Base-by-base conservation (phyloP, 768 basidiomycete species). In the Lentinula aciculospora region DNA sequence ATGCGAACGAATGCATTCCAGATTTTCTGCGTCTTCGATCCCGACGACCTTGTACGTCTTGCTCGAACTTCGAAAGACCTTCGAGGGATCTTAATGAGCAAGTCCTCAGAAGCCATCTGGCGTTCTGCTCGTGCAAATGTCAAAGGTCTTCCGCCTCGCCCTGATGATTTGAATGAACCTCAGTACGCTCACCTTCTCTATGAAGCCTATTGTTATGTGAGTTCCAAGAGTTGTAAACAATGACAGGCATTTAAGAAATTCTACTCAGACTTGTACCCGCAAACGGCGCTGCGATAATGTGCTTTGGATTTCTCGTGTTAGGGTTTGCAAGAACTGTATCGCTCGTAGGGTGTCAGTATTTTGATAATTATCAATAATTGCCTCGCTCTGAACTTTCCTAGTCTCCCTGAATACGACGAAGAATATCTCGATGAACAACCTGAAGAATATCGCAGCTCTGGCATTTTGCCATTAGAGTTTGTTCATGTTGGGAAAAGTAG, bases 1-100 rank as follows among this genome's bases (percentile, higher is more conserved):
- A 17, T 28, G 10, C 28, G 13, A 29, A 13, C 36, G 17, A 19
- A 19, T 7, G 4, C 23, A 9, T 12, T 37, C 37, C 58, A 85
- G 82, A 79, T 84, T 60, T 78, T 84, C 56, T 72, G 75, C n/a
- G 73, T 76, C 54, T 68, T 84, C 45, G 66, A 68, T 34, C 81
- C 83, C 0, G 62, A 72, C 34, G 83, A 84, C 63, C 65, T 84
- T 40, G 67, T 85, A 29, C 74, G 74, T 58, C 71, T 83, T 40
- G 65, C 81, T 5, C 75, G 82, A 49, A 80, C 73, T 29, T 76
- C 74, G 10, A 81, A 79, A 65, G 71, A 75, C 47, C 76, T 83
- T 21, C 73, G 81, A 47, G 63, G 65, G 21, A 61, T 81, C 21
- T 74, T 84, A 36, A 72, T 82, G 70, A 72, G 74, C 56, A 73